Base-by-base conservation (phyloP, 371 early-diverging fungal genomes). In the Choanephora cucurbitarum region DNA sequence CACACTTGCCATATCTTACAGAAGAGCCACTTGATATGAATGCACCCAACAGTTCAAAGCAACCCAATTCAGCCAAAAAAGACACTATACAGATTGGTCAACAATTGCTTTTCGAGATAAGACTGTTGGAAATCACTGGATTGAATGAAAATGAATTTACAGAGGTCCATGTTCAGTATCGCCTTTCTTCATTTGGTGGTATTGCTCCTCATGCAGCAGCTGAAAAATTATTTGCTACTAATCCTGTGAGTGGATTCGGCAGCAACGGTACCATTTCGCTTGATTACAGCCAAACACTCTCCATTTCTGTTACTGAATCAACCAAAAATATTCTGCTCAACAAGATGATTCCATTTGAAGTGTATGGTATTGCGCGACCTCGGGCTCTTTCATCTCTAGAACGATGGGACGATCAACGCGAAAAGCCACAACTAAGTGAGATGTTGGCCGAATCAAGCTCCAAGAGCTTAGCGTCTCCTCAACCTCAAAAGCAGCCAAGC, bases 81-180 rank as follows among this genome's bases (percentile, higher is more conserved):
- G 49, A 31, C 23, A 40, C 37, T 2, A 14, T 66, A 14, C 57
- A 62, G 13, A 64, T 74, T 2, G 81, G 85, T 6, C 75, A 77
- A 24, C 70, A 71, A 11, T 57, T 91, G 17, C 59, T 83, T 3
- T 86, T 93, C 59, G 91, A 91, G 52, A 75, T 91, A 17, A 72
- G 82, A 11, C 59, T 93, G 7, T 55, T 84, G 22, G 80, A 87
- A 31, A 50, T 92, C 2, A 76, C 68, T 19, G 91, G 91, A 1
- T 55, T 93, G 3, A 72, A 62, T 41, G 92, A 91, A 62, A 46
- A 55, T 15, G 82, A 85, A 34, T 84, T 78, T 61, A 85, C 88
- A n/a, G 80, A 85, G 46, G 79, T 91, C 13, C 93, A 93, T 62
- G 86, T 86, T 48, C 91, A 90, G 44, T 84, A 90, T 62, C 79